Conservation (phyloP, 83 land plant genomes). For the Picea abies region DNA sequence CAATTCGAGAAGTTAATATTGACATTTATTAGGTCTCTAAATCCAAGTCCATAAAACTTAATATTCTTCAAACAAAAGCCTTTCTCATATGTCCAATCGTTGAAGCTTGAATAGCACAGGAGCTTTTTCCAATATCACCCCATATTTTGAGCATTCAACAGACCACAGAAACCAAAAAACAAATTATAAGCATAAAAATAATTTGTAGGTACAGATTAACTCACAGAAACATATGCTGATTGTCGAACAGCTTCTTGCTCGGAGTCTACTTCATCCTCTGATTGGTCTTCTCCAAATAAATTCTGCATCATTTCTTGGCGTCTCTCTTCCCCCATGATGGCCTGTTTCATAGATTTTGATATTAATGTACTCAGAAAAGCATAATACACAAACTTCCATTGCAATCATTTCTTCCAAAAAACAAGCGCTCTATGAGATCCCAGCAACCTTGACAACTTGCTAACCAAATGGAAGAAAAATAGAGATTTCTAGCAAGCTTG, state of each 20-base stretch:
- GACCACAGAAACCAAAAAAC: not conserved
- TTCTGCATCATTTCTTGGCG: conserved; percentile 88
- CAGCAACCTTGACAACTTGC: too few species aligned
- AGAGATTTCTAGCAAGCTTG: too few species aligned
- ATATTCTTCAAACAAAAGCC: not conserved
- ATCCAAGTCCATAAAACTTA: not conserved
- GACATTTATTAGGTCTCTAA: too few species aligned
- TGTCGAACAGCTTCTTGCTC: conserved; percentile 18
- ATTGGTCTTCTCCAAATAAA: conserved; percentile 76
- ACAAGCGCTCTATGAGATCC: too few species aligned
- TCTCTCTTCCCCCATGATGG: conserved; percentile 48
- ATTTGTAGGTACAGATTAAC: not conserved
- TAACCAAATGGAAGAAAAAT: too few species aligned
- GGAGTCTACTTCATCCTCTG: conserved; percentile 25
- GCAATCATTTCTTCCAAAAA: too few species aligned
- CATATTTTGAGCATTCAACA: too few species aligned
- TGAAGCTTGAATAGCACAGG: not conserved
- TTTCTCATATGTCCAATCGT: not conserved
- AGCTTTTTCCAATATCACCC: too few species aligned
- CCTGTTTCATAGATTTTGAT: too few species aligned
- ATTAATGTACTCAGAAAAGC: too few species aligned
- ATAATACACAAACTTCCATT: too few species aligned
- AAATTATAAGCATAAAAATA: not conserved
- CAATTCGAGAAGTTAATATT: too few species aligned
- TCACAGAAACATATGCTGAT: conserved; percentile 8